Percentiles rank a stretch among this genome's conserved stretches.
phyloP scores from a whole-genome alignment of 192 early-diverging fungal genomes.

The Dimargaris xerosporica region DNA sequence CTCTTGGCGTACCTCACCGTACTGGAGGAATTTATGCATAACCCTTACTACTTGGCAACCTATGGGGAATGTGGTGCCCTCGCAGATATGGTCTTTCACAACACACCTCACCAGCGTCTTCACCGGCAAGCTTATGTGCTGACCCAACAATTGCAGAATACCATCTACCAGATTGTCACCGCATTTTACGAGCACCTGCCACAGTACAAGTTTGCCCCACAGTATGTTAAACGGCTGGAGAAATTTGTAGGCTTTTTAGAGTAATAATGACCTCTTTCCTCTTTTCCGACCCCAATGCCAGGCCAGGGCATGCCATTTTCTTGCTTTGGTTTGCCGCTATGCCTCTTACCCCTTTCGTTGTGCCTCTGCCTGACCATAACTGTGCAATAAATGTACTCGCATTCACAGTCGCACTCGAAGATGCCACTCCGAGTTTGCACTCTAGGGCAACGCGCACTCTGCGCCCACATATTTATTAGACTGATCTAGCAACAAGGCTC shows the following conservation, averaged over 20 bases:
- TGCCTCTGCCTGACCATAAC: too few relatives aligned
- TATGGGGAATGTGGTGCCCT: not conserved
- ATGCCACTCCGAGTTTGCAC: too few relatives aligned
- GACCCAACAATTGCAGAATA: constrained; percentile 6
- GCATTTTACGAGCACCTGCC: constrained; percentile 4
- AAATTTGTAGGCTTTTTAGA: not conserved
- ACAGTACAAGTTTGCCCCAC: constrained; percentile 11
- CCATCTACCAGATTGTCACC: constrained; percentile 7
- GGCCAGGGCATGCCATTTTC: too few relatives aligned
- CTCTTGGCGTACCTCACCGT: not conserved
- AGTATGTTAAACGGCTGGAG: constrained; percentile 7
- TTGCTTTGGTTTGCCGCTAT: too few relatives aligned
- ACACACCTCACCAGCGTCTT: constrained; percentile 6
- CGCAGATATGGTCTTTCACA: not conserved
- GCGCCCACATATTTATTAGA: too few relatives aligned
- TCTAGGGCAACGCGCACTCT: too few relatives aligned
- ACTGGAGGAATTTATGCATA: constrained; percentile 2
- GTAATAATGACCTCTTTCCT: not conserved
- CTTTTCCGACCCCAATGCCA: too few relatives aligned
- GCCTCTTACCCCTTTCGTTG: too few relatives aligned
- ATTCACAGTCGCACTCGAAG: too few relatives aligned
- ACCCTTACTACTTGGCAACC: constrained; percentile 1
- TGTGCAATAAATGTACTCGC: too few relatives aligned
- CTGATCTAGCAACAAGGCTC: too few relatives aligned
- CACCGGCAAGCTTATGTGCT: constrained; percentile 10